Percentiles rank a stretch among this genome's conserved stretches.
These are phyloP conservation scores for Lachnellula willkommii DNA, from an alignment of 2,329 filamentous ascomycete genomes.

Conservation along the genomic window DNA sequence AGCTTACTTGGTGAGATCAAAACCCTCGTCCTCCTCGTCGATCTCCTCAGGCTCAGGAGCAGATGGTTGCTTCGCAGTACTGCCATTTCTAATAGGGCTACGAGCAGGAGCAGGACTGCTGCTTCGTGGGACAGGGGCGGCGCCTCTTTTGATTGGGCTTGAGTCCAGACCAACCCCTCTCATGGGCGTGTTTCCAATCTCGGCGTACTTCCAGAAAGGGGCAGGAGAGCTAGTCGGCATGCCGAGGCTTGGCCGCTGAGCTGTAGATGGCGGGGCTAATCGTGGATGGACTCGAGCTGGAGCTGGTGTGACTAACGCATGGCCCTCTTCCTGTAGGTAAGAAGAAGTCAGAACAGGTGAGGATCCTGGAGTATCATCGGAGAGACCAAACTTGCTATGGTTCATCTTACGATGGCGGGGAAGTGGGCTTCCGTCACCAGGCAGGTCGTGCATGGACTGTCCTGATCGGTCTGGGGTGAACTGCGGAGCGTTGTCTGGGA, in stretches of 20 bases:
- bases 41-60: constrained; percentile 22
- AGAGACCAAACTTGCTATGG: constrained; percentile 41
- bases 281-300: constrained; percentile 68
- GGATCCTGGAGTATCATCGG: constrained; percentile 51
- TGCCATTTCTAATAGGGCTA: constrained; percentile 26
- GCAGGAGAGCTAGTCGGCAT: constrained; percentile 82
- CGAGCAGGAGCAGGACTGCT: constrained; percentile 44
- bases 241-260: constrained; percentile 75
- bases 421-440: constrained; percentile 54
- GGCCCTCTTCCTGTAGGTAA: constrained; percentile 54
- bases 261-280: constrained; percentile 73
- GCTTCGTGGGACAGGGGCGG: constrained; percentile 40
- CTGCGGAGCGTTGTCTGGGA: constrained; percentile 40
- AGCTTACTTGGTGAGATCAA: constrained; percentile 30
- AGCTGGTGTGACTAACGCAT: constrained; percentile 65
- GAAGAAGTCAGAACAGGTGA: constrained; percentile 55
- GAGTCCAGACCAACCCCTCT: constrained; percentile 47
- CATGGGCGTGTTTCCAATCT: constrained; percentile 68
- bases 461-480: constrained; percentile 54
- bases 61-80: constrained; percentile 14
- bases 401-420: constrained; percentile 48
- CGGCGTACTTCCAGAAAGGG: constrained; percentile 83
- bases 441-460: constrained; percentile 31
- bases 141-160: constrained; percentile 50
- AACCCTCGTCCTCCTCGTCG: constrained; percentile 27